Evolutionary conservation across 2,329 filamentous ascomycete species (phyloP), one percentile per base, ranked within the genome.

Genomic region (Allantophomopsis cytisporea): DNA sequence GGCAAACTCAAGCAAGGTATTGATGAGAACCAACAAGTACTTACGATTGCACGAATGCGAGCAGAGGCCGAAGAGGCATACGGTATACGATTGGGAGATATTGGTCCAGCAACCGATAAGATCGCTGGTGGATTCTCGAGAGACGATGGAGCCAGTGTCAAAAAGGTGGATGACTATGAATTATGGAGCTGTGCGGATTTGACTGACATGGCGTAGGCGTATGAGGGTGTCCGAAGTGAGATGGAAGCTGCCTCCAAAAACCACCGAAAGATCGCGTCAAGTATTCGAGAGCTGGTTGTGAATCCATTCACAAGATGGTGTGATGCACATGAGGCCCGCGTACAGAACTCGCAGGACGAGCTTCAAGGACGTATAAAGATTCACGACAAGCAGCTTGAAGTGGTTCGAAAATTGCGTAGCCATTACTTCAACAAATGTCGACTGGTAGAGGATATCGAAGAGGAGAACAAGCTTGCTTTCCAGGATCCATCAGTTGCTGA

Each of bases 401-500:
- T 73, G 15, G 86, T 94, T 45, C 86, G 87, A 69, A 96, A 96
- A 64, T 74, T 95, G 51, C 79, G 91, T 47, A 94, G 84, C 60
- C 83, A 85, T 51, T 98, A 98, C 63, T 96, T 96, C 72, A 98
- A 96, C 69, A 98, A 96, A 64, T 98, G 91, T 59, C 81, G 93
- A 37, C 68, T 95, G 45, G 82, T 96, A 6, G 93, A 98, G 58
- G 91, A 98, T 56, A 65, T 96, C 44, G 91, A 98, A 59, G 91
- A 98, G 62, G 93, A 98, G 66, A 94, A 95, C 60, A 96, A 98
- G 63, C 73, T 98, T 40, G 91, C 88, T 31, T 98, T 98, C 62
- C 87, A 94, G 59, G 86, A 88, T 48, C 86, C 87, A 5, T 68
- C 73, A 44, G 50, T 51, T 16, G 45, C 51, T 2, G 74, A 80